Evolutionary conservation across 441 rosid genomes (phyloP).

Genomic region (Adansonia madagascariensis): DNA sequence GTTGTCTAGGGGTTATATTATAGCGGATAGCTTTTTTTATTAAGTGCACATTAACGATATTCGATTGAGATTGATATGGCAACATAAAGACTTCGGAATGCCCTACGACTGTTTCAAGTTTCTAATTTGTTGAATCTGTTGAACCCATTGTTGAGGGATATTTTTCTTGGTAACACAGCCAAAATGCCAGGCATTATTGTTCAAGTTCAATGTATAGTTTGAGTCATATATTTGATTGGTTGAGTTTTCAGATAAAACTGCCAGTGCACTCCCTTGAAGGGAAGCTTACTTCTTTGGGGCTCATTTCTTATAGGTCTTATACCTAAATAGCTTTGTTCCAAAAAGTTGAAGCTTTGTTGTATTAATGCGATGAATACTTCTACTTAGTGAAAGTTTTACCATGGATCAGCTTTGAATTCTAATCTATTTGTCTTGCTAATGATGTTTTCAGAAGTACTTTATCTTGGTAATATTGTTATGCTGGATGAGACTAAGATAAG

Average conservation of each 20-base stretch:
- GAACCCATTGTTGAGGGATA: neutral
- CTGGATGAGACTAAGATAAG: neutral
- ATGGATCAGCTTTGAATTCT: neutral
- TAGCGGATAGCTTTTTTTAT: neutral
- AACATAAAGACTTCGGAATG: neutral
- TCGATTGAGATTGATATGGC: neutral
- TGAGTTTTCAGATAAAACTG: conserved; percentile 14
- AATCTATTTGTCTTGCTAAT: neutral
- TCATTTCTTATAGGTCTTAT: neutral
- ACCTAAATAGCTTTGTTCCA: neutral
- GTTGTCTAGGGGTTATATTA: neutral
- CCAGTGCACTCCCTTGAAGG: neutral
- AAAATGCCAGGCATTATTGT: conserved; percentile 17
- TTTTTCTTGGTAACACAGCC: conserved; percentile 8
- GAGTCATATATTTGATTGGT: conserved; percentile 2
- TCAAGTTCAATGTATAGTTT: neutral
- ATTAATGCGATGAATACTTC: neutral
- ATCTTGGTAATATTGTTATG: neutral
- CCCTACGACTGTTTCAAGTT: neutral
- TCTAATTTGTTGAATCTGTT: neutral
- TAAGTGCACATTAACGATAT: neutral
- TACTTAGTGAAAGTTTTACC: neutral
- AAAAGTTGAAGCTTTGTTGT: neutral
- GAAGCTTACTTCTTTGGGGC: neutral
- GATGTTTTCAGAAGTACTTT: neutral